Percentiles rank a stretch among this genome's conserved stretches.
Evolutionary conservation across 257 asterid species (phyloP).

Genomic region (Fraxinus cuspidata): DNA sequence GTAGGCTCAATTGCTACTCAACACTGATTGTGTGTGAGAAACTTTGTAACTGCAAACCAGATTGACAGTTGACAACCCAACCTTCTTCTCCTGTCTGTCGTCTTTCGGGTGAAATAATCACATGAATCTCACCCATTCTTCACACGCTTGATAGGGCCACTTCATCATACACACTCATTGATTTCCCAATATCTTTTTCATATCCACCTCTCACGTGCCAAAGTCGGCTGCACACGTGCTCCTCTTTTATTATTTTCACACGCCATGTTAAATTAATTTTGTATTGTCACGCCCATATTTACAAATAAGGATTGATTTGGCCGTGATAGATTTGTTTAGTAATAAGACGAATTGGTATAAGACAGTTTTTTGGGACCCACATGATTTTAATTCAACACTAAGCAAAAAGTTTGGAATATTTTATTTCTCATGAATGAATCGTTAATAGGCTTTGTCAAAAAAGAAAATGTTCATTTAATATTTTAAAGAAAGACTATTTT

Average conservation of each 20-base stretch:
- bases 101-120: conserved; percentile 50
- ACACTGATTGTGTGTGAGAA: conserved; percentile 2
- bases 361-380: not conserved
- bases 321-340: not conserved
- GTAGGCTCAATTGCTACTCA: not conserved
- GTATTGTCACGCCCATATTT: not conserved
- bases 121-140: conserved; percentile 72
- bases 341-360: not conserved
- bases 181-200: conserved; percentile 17
- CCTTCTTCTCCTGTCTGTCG: conserved; percentile 44
- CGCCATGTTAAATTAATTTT: not conserved
- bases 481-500: not conserved
- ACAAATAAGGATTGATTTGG: not conserved
- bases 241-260: conserved; percentile 16
- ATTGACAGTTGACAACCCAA: conserved; percentile 62
- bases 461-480: not conserved
- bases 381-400: not conserved
- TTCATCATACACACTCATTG: conserved; percentile 23
- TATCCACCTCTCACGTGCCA: conserved; percentile 46
- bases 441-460: not conserved
- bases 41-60: conserved; percentile 47
- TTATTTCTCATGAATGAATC: not conserved
- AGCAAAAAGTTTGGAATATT: not conserved
- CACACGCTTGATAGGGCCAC: conserved; percentile 50
- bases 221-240: conserved; percentile 33